These are phyloP conservation scores for Isabelozyma pseudorhagii DNA, from an alignment of 805 yeast species.

Conservation along the genomic window DNA sequence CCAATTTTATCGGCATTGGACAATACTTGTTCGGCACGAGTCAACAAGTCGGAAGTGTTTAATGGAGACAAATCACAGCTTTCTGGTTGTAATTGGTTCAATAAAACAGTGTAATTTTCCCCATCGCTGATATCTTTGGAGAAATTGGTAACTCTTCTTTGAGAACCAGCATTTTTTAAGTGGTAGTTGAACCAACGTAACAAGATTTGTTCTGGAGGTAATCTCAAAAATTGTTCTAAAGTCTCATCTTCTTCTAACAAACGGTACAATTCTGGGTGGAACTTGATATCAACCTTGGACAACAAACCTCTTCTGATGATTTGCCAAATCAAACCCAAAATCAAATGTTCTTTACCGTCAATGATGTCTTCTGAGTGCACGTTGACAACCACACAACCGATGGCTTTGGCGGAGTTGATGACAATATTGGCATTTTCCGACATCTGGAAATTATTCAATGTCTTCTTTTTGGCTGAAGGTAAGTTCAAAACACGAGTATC, in stretches of 20 bases:
- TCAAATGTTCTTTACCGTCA: constrained; percentile 91
- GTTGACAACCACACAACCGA: constrained; percentile 96
- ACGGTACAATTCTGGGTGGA: constrained; percentile 95
- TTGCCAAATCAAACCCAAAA: constrained; percentile 94
- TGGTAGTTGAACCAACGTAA: constrained; percentile 98
- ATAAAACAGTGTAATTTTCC: constrained; percentile 86
- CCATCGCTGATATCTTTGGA: constrained; percentile 89
- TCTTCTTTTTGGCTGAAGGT: constrained; percentile 71
- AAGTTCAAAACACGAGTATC: constrained; percentile 94
- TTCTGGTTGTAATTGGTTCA: constrained; percentile 85
- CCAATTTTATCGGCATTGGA: constrained; percentile 85
- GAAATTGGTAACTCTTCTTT: constrained; percentile 82
- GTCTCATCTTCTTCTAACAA: constrained; percentile 95
- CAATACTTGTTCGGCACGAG: constrained; percentile 85
- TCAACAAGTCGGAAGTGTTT: constrained; percentile 67
- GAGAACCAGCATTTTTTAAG: constrained; percentile 87
- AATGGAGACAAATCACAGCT: constrained; percentile 80
- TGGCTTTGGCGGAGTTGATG: constrained; percentile 97
- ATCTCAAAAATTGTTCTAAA: constrained; percentile 89
- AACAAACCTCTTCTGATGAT: constrained; percentile 94
- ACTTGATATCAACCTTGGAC: constrained; percentile 90
- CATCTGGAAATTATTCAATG: constrained; percentile 90
- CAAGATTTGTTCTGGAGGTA: constrained; percentile 96
- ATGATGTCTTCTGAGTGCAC: constrained; percentile 95
- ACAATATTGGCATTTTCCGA: constrained; percentile 96